Conservation (phyloP, 805 yeast species). For the Yarrowia sp. region DNA sequence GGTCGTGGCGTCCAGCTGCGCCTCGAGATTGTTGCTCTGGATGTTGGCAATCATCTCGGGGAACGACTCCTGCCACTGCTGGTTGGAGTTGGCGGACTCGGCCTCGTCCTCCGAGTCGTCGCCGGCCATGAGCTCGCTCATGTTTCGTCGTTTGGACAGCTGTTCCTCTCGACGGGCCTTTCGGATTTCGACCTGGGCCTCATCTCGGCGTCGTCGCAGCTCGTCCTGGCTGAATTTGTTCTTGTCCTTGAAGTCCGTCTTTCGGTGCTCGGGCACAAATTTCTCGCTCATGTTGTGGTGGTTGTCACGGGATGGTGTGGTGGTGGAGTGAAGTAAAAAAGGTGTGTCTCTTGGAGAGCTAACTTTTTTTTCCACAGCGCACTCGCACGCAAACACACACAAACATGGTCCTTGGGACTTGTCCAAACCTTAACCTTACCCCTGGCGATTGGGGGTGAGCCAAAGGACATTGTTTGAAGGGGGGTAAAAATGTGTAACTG, state of each 20-base stretch:
- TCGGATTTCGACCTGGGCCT: conserved; percentile 92
- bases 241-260: conserved; percentile 92
- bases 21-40: conserved; percentile 69
- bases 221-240: conserved; percentile 93
- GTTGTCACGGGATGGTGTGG: conserved; percentile 11
- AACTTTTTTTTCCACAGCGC: conserved; percentile 15
- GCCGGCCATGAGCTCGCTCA: conserved; percentile 45
- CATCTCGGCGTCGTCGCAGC: conserved; percentile 95
- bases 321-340: conserved; percentile 12
- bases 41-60: conserved; percentile 84
- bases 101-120: conserved; percentile 43
- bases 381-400: neutral
- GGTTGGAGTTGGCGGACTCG: conserved; percentile 56
- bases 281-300: conserved; percentile 23
- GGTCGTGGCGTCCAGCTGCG: conserved; percentile 83
- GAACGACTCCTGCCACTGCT: conserved; percentile 53
- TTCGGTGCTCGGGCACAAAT: conserved; percentile 95
- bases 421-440: conserved; percentile 19
- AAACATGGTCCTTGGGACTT: conserved; percentile 23
- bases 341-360: neutral
- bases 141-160: conserved; percentile 88
- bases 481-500: too few species aligned
- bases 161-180: conserved; percentile 96
- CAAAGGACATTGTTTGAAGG: neutral
- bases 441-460: neutral